Evolutionary conservation across 2,329 filamentous ascomycete species (phyloP).

Genomic region (Sarocladium brachiariae): DNA sequence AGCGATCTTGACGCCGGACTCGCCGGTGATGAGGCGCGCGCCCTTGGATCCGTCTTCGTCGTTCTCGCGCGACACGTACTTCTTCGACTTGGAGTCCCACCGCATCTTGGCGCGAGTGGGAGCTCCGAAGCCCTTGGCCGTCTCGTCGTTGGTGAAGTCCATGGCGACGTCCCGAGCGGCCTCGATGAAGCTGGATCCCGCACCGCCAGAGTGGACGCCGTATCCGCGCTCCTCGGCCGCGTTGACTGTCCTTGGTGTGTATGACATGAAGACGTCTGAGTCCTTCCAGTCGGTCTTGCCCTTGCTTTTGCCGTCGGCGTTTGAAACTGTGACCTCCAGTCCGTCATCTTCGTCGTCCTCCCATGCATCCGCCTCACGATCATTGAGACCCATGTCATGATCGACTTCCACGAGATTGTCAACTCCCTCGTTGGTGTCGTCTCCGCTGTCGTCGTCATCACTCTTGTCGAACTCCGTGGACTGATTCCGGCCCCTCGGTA

Average conservation of each 20-base stretch:
- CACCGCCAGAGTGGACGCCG: constrained; percentile 78
- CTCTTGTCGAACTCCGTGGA: constrained; percentile 21
- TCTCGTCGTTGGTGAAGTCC: constrained; percentile 89
- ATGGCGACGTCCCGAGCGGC: constrained; percentile 83
- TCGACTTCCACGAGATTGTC: constrained; percentile 26
- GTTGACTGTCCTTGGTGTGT: constrained; percentile 75
- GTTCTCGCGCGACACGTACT: constrained; percentile 87
- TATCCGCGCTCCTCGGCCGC: constrained; percentile 87
- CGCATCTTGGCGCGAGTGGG: constrained; percentile 71
- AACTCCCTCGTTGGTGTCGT: constrained; percentile 25
- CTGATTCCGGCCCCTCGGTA: constrained; percentile 40
- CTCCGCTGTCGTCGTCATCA: constrained; percentile 32
- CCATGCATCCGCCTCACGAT: constrained; percentile 43
- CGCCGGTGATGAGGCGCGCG: constrained; percentile 69
- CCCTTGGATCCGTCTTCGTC: constrained; percentile 85
- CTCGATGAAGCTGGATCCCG: constrained; percentile 72
- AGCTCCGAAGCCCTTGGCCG: constrained; percentile 69
- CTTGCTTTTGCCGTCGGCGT: constrained; percentile 45
- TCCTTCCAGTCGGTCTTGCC: constrained; percentile 67
- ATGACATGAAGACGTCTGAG: constrained; percentile 92
- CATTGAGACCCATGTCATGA: constrained; percentile 21
- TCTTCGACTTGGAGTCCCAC: constrained; percentile 95
- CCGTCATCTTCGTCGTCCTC: constrained; percentile 56
- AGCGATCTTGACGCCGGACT: constrained; percentile 92
- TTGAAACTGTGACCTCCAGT: constrained; percentile 64